Evolutionary conservation across 2,329 filamentous ascomycete species (phyloP), one percentile per base, ranked within the genome.

Genomic region (Lecanicillium sp.): DNA sequence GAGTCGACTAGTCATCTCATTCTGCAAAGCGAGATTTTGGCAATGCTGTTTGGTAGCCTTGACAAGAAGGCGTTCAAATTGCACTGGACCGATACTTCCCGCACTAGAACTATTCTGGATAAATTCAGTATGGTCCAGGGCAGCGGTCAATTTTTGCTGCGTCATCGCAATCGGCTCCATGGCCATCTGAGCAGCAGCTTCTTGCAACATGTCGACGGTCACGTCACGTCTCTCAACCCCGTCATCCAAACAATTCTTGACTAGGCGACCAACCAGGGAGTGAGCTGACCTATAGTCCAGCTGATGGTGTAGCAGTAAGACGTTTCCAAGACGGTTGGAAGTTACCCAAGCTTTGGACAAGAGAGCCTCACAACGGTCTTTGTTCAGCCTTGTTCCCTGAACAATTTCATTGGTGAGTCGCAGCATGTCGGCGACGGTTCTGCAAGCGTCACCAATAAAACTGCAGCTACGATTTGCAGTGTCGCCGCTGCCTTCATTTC

Each of bases 141-240:
- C 29, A 9, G 37, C 37, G 5, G 51, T 54, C 40, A 50, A 53
- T 29, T 54, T 51, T 5, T 51, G 50, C 9, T 53, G 53, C 5
- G 53, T 50, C 6, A 53, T 52, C 2, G 51, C 51, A 4, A 54
- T 47, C 13, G 53, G 53, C 8, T 53, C 50, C 28, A 55, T 56
- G 51, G 53, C 51, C 17, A 44, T 56, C 9, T 38, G 29, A 3
- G 29, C 13, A 2, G 22, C 37, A 1, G 37, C 37, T 13, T 38
- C 31, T 22, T 38, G 37, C 30, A 38, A 22, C 37, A 38, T 33
- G 5, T 15, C 37, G 27, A 38, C 27, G 3, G 37, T 33, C 3
- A 38, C 37, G 28, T 38, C 15, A 8, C 29, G 30, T 20, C 32
- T 33, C 13, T 29, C 30, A 12, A 38, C 16, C 8, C 25, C 31